Evolutionary conservation across 192 early-diverging fungal genomes (phyloP).

Genomic region (Coemansia sp.): DNA sequence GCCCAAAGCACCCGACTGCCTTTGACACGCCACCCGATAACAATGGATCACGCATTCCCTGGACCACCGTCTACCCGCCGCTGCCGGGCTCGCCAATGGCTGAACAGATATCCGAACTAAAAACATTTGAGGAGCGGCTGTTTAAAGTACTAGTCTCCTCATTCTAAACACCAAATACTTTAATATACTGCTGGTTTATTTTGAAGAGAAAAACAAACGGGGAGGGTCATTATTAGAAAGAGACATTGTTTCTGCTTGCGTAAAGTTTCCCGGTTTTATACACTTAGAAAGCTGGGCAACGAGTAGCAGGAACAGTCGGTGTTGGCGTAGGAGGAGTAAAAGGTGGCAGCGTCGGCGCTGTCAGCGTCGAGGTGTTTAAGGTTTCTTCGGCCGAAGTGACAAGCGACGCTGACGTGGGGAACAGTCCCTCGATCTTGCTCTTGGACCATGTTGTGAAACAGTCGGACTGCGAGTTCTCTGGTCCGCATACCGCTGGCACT

Average conservation of each 20-base stretch:
- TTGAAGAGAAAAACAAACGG: neutral
- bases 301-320: neutral
- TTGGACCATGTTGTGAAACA: neutral
- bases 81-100: neutral
- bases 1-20: constrained; percentile 40
- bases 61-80: constrained; percentile 38
- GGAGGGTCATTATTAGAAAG: neutral
- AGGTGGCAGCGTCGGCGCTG: neutral
- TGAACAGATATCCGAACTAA: neutral
- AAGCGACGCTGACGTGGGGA: neutral
- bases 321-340: neutral
- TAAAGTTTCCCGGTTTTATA: neutral
- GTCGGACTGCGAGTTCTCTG: neutral
- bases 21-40: constrained; percentile 5
- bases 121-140: constrained; percentile 32
- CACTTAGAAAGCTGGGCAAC: neutral
- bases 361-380: neutral
- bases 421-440: neutral
- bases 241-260: neutral
- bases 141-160: constrained; percentile 16
- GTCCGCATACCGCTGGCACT: neutral
- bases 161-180: constrained; percentile 2
- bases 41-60: constrained; percentile 15
- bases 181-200: neutral
- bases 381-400: neutral